Conservation (phyloP, 306 rosid species). For the Leucaena leucocephala region DNA sequence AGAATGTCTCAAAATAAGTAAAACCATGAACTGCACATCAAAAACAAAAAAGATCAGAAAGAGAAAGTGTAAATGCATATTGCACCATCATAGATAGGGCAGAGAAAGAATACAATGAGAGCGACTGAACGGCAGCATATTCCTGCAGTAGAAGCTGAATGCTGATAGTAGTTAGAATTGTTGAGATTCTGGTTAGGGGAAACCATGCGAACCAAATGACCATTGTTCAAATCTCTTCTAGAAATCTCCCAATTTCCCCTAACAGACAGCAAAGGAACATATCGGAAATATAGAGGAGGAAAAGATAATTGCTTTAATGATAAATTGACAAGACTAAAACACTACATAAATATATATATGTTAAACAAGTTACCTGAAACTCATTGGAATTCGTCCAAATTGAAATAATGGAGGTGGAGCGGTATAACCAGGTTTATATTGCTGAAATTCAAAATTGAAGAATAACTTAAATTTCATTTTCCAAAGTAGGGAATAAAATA, state of each 20-base stretch:
- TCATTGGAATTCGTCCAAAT: conserved; percentile 91
- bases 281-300: conserved; percentile 3
- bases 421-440: conserved; percentile 84
- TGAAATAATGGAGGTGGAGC: conserved; percentile 88
- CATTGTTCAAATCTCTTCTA: conserved; percentile 68
- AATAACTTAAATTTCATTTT: neutral
- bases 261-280: conserved; percentile 29
- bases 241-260: conserved; percentile 98
- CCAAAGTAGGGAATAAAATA: conserved; percentile 6
- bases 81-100: conserved; percentile 25
- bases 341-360: neutral
- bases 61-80: neutral
- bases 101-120: conserved; percentile 54
- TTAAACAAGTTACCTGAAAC: conserved; percentile 69
- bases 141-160: conserved; percentile 60
- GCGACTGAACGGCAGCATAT: conserved; percentile 64
- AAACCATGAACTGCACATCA: conserved; percentile 77
- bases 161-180: conserved; percentile 59
- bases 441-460: conserved; percentile 51
- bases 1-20: conserved; percentile 73
- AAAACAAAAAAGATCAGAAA: conserved; percentile 25
- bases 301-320: neutral
- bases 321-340: neutral
- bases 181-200: conserved; percentile 63
- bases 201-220: conserved; percentile 83